Evolutionary conservation across 1,284 basidiomycete species (phyloP).

Genomic region (Inonotus obliquus): DNA sequence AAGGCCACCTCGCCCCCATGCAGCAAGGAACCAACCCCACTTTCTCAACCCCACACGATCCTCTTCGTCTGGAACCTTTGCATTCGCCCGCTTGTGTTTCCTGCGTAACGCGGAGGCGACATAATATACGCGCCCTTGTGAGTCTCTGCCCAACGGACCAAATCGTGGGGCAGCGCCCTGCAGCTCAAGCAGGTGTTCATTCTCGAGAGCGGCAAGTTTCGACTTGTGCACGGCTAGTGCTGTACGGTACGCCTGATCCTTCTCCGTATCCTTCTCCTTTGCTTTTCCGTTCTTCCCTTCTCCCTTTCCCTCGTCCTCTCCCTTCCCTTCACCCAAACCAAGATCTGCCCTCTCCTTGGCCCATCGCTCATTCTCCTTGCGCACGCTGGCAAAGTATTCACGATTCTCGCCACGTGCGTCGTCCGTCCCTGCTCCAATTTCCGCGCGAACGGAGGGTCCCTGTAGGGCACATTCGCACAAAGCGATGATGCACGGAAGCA

Average conservation of each 20-base stretch:
- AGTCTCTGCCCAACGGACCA: conserved; percentile 32
- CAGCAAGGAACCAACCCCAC: conserved; percentile 72
- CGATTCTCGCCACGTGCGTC: conserved; percentile 49
- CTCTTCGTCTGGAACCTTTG: conserved; percentile 37
- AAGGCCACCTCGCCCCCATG: conserved; percentile 53
- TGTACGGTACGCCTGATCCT: background rate
- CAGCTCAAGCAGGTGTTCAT: conserved; percentile 26
- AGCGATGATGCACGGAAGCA: conserved; percentile 56
- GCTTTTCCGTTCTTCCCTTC: background rate
- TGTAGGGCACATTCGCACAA: conserved; percentile 49
- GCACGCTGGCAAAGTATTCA: conserved; percentile 43
- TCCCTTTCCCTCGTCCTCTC: conserved; percentile 23
- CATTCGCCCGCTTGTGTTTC: conserved; percentile 26
- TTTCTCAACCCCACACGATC: conserved; percentile 44
- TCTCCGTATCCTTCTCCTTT: background rate
- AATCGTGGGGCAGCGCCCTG: conserved; percentile 30
- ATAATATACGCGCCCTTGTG: conserved; percentile 35
- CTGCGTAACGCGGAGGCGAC: conserved; percentile 26
- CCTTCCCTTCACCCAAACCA: conserved; percentile 26
- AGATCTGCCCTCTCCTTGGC: conserved; percentile 34
- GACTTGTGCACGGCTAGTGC: conserved; percentile 26
- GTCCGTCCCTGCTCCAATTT: conserved; percentile 49
- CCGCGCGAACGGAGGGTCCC: conserved; percentile 46
- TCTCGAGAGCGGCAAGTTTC: conserved; percentile 28
- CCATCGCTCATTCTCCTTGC: conserved; percentile 42